Conservation (phyloP, 345 rosid species). For the Dovyalis caffra region DNA sequence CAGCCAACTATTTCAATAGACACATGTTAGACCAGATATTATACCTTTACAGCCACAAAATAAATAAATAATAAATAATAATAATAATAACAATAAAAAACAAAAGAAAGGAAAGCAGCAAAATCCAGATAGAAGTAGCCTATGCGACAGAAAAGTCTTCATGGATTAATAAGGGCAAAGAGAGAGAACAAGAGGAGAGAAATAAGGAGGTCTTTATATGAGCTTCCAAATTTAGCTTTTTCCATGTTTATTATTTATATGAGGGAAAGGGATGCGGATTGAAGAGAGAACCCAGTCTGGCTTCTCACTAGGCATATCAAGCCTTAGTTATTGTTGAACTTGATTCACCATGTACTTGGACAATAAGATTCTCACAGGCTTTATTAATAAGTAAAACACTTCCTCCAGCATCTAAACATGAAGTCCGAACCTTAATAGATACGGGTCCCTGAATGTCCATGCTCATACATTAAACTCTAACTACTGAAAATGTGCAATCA, state of each 20-base stretch:
- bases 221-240: background rate
- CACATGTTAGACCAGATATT: background rate
- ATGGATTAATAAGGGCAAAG: background rate
- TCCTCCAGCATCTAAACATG: too few species aligned
- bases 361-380: background rate
- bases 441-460: too few species aligned
- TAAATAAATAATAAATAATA: too few species aligned
- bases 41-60: background rate
- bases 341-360: background rate
- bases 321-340: background rate
- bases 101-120: too few species aligned
- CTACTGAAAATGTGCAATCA: too few species aligned
- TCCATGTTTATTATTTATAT: background rate
- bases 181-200: background rate
- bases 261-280: background rate
- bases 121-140: too few species aligned
- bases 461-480: too few species aligned
- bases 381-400: background rate
- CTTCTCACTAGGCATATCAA: background rate
- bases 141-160: background rate
- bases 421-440: too few species aligned
- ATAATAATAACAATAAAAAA: too few species aligned
- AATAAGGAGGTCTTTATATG: background rate
- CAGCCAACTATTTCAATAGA: constrained; percentile 48
- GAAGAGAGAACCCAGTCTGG: too few species aligned